phyloP scores from a whole-genome alignment of 2,329 filamentous ascomycete genomes.

The Ophiostoma pallidulum region DNA sequence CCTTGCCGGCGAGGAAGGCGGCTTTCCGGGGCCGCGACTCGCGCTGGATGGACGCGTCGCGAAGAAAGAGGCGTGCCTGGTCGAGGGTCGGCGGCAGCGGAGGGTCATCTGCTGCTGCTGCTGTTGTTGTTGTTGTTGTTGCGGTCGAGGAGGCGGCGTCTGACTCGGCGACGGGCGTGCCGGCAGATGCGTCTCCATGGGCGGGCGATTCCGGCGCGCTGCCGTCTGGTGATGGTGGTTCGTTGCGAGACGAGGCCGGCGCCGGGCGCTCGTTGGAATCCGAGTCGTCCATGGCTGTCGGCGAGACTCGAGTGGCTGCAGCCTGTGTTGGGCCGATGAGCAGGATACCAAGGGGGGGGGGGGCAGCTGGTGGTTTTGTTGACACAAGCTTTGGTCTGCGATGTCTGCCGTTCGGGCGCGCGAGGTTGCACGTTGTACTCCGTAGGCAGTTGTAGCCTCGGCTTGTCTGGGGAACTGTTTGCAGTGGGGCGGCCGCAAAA shows the following conservation, averaged over 20 bases:
- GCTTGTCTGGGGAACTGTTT: slow-evolving; percentile 4
- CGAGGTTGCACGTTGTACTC: too few species aligned
- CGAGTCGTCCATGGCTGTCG: slow-evolving; percentile 5
- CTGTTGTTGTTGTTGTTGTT: neutral
- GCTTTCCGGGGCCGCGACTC: slow-evolving; percentile 63
- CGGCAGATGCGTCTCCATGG: too few species aligned
- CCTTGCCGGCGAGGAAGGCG: slow-evolving; percentile 69
- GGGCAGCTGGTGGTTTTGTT: too few species aligned
- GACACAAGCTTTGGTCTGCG: too few species aligned
- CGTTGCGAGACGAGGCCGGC: neutral
- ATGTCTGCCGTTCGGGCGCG: too few species aligned
- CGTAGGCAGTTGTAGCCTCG: slow-evolving; percentile 13
- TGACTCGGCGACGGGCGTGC: too few species aligned
- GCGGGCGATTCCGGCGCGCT: neutral
- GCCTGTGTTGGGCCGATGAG: neutral
- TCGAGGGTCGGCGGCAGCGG: slow-evolving; percentile 34
- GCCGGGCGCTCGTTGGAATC: slow-evolving; percentile 4
- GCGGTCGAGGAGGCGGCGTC: neutral
- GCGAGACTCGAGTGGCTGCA: too few species aligned
- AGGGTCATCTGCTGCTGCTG: neutral
- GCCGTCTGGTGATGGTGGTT: neutral
- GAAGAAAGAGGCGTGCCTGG: slow-evolving; percentile 65
- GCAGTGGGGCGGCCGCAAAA: neutral
- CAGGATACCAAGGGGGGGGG: neutral
- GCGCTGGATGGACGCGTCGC: slow-evolving; percentile 62